Evolutionary conservation across 1,284 basidiomycete species (phyloP), one percentile per base, ranked within the genome.

Genomic region (Volvariella surrecta): DNA sequence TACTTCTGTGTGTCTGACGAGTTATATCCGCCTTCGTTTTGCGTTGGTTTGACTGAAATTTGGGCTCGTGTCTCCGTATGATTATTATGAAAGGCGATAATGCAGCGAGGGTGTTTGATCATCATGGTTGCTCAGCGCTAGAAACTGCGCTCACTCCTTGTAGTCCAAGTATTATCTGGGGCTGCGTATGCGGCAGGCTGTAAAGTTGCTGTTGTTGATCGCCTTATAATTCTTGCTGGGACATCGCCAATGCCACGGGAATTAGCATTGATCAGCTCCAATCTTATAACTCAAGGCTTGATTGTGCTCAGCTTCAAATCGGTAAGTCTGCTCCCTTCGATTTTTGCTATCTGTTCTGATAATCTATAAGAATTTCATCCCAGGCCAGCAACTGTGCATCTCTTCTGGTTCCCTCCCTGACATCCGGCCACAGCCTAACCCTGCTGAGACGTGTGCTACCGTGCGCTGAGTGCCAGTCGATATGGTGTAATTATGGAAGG

Each of bases 401-500:
- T 42, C 47, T 18, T 15, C 47, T 35, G 47, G 47, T 15, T 32
- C 40, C 24, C 44, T 48, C 17, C 45, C 47, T 2, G 28, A 42
- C 2, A 43, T 37, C 18, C 32, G 24, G 15, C 47, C 45, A 10
- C 37, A 39, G 39, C 40, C 40, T 17, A 48, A 48, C 42, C 37
- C 47, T 9, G 47, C 46, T 40, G 47, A 45, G 2, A 42, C 45
- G 8, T 48, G 47, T 39, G 21, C 24, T 20, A 48, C 41, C 43
- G 32, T 18, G 20, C 37, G 19, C 18, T 32, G 3, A 50, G 48
- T 18, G 47, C 44, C 15, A 43, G 13, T 24, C 42, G 46, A 24
- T 46, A 46, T 31, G 39, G 31, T 18, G 44, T 50, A 16, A 50
- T 47, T 2, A 37, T 31, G 2, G 45, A 45, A 42, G 48, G 47